Evolutionary conservation across 805 yeast genomes (phyloP), one percentile per base, ranked within the genome.

Genomic region (Candida pseudofarinosa): DNA sequence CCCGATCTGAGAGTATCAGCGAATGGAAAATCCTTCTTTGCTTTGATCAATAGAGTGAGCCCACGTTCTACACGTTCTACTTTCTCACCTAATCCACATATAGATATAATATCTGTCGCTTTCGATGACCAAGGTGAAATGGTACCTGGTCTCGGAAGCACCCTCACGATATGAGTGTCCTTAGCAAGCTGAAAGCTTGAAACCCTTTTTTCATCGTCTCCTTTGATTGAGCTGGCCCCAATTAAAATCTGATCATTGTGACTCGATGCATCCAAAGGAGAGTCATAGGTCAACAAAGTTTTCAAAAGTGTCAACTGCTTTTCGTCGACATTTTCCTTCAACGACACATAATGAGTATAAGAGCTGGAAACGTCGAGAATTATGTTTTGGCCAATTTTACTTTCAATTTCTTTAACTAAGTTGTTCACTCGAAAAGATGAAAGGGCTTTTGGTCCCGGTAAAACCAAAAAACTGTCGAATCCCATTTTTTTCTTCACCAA

Each of bases 61-160:
- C 99, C 99, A 59, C 99, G 81, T 71, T 93, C 99, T 44, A 93
- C 82, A 55, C 98, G 79, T 57, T 80, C 87, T 38, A 93, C 73
- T 47, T 74, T 77, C 15, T 74, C 72, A 32, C 73, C 77, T 47
- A 93, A 74, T 7, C 97, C 97, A 68, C 96, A 88, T 43, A 87
- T 95, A 43, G 82, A 79, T 40, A 90, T 78, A 52, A 93, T 93
- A 67, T 93, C 91, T 33, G 99, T 90, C 19, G 99, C 99, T 69
- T 93, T 93, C 12, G 98, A 90, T 7, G 97, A 88, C 99, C 99
- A 93, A 28, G 99, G 98, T 19, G 98, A 90, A 51, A 93, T 91
- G 10, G 99, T 93, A 47, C 99, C 99, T 5, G 89, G 72, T 63
- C 98, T 80, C 35, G 99, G 99, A 40, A 89, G 73, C 40, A 93